Percentiles rank a stretch among this genome's conserved stretches.
These are phyloP conservation scores for Capsella bursapastoris DNA, from an alignment of 345 rosid species.

Conservation along the genomic window DNA sequence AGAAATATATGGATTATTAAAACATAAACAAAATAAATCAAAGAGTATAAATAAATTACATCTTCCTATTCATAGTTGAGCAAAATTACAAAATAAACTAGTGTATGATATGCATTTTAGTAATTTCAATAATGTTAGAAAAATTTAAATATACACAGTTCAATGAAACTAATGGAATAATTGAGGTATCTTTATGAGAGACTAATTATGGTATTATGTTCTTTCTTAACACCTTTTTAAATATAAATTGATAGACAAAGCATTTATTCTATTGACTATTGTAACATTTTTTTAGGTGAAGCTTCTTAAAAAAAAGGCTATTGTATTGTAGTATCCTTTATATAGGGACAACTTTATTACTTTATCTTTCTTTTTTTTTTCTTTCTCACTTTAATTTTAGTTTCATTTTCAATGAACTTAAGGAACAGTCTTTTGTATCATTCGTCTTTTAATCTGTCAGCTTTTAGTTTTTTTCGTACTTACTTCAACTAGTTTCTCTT, in stretches of 20 bases:
- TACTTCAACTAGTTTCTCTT: constrained; percentile 30
- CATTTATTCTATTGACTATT: constrained; percentile 46
- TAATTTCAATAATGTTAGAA: neutral
- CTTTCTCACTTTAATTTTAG: constrained; percentile 30
- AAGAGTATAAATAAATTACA: neutral
- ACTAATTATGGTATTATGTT: constrained; percentile 32
- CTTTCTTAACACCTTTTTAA: constrained; percentile 15
- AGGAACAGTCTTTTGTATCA: constrained; percentile 10
- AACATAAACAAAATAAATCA: neutral
- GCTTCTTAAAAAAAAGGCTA: constrained; percentile 38
- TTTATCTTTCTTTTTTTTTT: constrained; percentile 22
- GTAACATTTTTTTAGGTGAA: constrained; percentile 45
- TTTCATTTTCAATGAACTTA: constrained; percentile 34
- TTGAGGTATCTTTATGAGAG: constrained; percentile 8
- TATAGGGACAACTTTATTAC: constrained; percentile 45
- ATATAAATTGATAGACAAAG: constrained; percentile 32
- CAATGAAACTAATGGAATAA: neutral
- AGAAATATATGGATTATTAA: neutral
- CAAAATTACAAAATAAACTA: neutral
- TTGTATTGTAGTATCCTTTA: constrained; percentile 30
- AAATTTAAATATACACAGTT: neutral
- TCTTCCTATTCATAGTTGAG: neutral
- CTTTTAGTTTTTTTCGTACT: constrained; percentile 30
- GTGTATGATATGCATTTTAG: neutral
- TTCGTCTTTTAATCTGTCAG: neutral